A percentile compares a stretch with the other conserved stretches of the same genome.
These are phyloP conservation scores for Linnemannia hyalina DNA, from an alignment of 192 early-diverging fungal genomes.

Conservation along the genomic window DNA sequence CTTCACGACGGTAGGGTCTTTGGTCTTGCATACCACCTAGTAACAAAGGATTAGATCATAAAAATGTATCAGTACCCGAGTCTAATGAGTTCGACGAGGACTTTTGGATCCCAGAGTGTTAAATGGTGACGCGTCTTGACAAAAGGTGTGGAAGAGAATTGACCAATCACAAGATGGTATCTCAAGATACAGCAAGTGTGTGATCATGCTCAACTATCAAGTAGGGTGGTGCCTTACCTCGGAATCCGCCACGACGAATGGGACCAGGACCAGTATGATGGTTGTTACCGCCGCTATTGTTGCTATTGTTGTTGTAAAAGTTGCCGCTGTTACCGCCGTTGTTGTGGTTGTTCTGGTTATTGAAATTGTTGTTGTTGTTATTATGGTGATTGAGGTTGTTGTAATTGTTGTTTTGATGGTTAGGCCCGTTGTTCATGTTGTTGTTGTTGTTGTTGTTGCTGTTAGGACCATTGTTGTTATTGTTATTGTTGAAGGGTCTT, in stretches of 20 bases:
- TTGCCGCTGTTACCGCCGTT: not conserved
- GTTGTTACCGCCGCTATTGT: slow-evolving; percentile 1
- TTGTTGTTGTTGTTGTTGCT: not conserved
- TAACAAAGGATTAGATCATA: not conserved
- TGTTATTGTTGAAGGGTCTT: slow-evolving; percentile 15
- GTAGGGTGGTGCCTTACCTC: slow-evolving; percentile 26
- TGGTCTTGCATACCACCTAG: slow-evolving; percentile 42
- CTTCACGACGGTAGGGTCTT: slow-evolving; percentile 52
- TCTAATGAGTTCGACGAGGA: not conserved
- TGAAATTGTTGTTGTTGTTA: not conserved
- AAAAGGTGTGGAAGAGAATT: not conserved
- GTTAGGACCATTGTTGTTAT: slow-evolving; percentile 7
- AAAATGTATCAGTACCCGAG: not conserved
- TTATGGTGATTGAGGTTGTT: not conserved
- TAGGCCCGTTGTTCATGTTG: slow-evolving; percentile 6
- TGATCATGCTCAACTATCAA: not conserved
- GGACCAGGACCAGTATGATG: slow-evolving; percentile 35
- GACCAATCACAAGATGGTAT: not conserved
- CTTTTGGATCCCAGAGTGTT: not conserved
- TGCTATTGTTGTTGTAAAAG: slow-evolving; percentile 1
- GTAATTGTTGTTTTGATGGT: slow-evolving; percentile 2
- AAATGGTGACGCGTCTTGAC: not conserved
- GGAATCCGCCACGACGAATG: slow-evolving; percentile 42
- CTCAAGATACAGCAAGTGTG: not conserved
- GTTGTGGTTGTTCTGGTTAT: slow-evolving; percentile 2